These are phyloP conservation scores for Claviceps monticola DNA, from an alignment of 2,329 filamentous ascomycete species.

Conservation along the genomic window DNA sequence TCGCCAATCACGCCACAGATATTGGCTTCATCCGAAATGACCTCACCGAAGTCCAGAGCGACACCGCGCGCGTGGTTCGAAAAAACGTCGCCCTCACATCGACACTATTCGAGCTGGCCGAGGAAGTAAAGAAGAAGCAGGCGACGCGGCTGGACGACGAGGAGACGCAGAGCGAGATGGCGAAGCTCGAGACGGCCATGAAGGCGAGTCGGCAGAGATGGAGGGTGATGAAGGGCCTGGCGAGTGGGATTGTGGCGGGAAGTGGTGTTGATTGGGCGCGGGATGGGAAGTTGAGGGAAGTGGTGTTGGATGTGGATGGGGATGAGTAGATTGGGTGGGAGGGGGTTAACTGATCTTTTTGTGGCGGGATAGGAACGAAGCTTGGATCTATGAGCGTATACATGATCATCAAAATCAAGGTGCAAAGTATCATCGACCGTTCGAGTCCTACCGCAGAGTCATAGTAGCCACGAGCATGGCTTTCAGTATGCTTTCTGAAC, in stretches of 20 bases:
- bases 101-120: slow-evolving; percentile 48
- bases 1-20: slow-evolving; percentile 44
- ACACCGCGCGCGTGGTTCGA: slow-evolving; percentile 40
- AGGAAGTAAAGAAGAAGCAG: slow-evolving; percentile 38
- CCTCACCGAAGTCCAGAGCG: slow-evolving; percentile 42
- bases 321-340: slow-evolving; percentile 2
- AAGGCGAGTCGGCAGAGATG: slow-evolving; percentile 51
- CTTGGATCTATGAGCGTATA: no score
- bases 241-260: slow-evolving; percentile 65
- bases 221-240: slow-evolving; percentile 63
- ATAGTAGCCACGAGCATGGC: no score
- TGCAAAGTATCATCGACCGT: no score
- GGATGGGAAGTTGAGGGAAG: slow-evolving; percentile 50
- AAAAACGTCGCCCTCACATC: slow-evolving; percentile 50
- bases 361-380: no score
- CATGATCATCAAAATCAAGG: no score
- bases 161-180: slow-evolving; percentile 39
- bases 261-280: slow-evolving; percentile 73
- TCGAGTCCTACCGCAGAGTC: no score
- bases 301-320: slow-evolving; percentile 55
- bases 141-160: slow-evolving; percentile 39
- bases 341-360: no score
- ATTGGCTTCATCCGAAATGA: slow-evolving; percentile 36
- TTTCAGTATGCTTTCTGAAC: no score
- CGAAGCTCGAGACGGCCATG: slow-evolving; percentile 42